Evolutionary conservation across 2,329 filamentous ascomycete genomes (phyloP).

Genomic region (Aspergillus awamori): DNA sequence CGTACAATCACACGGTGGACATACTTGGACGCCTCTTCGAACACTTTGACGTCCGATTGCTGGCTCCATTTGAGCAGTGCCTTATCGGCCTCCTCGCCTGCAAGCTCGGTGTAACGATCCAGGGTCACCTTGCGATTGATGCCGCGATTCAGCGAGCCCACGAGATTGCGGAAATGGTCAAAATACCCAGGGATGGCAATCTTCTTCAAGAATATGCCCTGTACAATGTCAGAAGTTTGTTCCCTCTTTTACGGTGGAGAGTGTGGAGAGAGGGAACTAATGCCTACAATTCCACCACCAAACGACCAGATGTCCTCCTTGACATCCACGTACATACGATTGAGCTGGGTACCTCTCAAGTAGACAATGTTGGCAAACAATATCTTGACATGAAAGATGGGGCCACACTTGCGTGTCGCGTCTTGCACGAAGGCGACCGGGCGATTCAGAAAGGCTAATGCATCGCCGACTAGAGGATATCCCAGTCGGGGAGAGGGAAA

Average conservation of each 20-base stretch:
- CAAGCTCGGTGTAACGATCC: neutral
- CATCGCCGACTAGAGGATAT: neutral
- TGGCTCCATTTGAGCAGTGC: neutral
- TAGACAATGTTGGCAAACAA: neutral
- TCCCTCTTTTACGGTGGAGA: neutral
- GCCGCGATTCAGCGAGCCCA: slow-evolving; percentile 1
- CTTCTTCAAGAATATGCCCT: slow-evolving; percentile 8
- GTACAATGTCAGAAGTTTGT: neutral
- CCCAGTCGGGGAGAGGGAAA: neutral
- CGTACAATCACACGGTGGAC: slow-evolving; percentile 11
- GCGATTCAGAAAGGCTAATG: neutral
- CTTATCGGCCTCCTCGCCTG: neutral
- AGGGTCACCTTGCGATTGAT: slow-evolving; percentile 3
- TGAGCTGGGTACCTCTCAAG: neutral
- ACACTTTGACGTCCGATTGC: neutral
- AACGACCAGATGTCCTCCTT: neutral
- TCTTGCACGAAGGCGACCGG: neutral
- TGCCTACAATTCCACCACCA: slow-evolving; percentile 4
- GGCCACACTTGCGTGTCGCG: neutral
- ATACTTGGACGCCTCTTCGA: slow-evolving; percentile 3
- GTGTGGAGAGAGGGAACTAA: neutral
- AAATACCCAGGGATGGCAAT: slow-evolving; percentile 8
- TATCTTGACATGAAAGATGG: neutral
- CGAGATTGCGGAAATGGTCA: neutral
- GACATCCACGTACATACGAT: neutral